A percentile compares a stretch with the other conserved stretches of the same genome.
These are phyloP conservation scores for Venturiaceae sp. DNA, from an alignment of 2,329 filamentous ascomycete species.

Conservation along the genomic window DNA sequence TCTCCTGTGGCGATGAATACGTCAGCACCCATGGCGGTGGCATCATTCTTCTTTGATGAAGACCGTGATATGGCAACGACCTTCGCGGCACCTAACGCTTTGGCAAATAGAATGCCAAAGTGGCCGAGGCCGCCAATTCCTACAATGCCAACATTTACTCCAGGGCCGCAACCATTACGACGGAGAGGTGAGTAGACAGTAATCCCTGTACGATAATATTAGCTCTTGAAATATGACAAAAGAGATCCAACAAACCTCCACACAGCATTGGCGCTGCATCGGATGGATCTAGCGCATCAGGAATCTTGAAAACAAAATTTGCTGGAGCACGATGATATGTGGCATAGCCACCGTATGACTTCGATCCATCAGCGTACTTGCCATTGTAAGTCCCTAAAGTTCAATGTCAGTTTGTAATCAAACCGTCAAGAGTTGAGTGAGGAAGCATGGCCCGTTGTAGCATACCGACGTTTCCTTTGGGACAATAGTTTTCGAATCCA, in stretches of 20 bases:
- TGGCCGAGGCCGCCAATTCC: constrained; percentile 66
- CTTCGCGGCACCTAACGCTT: constrained; percentile 55
- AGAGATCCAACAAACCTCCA: constrained; percentile 26
- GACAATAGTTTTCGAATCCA: constrained; percentile 34
- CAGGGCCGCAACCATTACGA: constrained; percentile 56
- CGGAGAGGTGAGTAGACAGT: constrained; percentile 63
- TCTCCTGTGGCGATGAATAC: constrained; percentile 43
- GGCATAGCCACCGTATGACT: constrained; percentile 57
- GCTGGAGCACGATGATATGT: constrained; percentile 43
- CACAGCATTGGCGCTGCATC: constrained; percentile 64
- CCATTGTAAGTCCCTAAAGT: constrained; percentile 44
- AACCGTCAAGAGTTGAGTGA: neutral
- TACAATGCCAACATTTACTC: constrained; percentile 57
- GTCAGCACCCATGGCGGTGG: constrained; percentile 48
- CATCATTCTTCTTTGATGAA: constrained; percentile 46
- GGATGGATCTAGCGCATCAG: constrained; percentile 36
- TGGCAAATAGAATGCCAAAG: constrained; percentile 61
- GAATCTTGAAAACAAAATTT: constrained; percentile 52
- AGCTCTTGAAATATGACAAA: neutral
- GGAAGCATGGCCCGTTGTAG: neutral
- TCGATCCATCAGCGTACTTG: constrained; percentile 14
- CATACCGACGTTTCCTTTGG: constrained; percentile 16
- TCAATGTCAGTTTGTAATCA: constrained; percentile 12
- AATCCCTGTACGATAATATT: constrained; percentile 42
- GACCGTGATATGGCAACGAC: constrained; percentile 52